Evolutionary conservation across 2,329 filamentous ascomycete species (phyloP), one percentile per base, ranked within the genome.

Genomic region (Hymenoscyphus occultus): DNA sequence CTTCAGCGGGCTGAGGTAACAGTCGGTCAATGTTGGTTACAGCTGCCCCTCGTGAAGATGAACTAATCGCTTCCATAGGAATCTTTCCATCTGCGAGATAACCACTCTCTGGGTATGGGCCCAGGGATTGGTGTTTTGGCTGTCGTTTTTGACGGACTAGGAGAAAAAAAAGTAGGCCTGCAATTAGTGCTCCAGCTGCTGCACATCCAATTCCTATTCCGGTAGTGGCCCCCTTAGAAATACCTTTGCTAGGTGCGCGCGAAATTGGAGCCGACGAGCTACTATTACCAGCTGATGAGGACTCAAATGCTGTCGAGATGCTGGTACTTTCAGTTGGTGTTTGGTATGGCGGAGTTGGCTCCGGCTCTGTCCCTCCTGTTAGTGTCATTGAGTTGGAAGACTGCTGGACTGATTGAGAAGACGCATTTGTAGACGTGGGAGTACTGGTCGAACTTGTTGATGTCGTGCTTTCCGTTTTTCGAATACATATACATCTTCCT

Each of bases 131-230:
- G 39, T 64, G 32, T 35, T 42, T 56, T 28, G 63, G 16, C 13
- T 48, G 7, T 16, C 39, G 39, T n/a, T 57, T 60, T 60, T 62
- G 60, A 16, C 48, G 62, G 48, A 66, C 64, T 3, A 69, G 58
- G 16, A 65, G 22, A 12, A 65, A 63, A 19, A 62, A 1, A n/a
- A 65, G 57, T 12, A 68, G 14, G 14, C 48, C 64, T 0, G 68
- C 54, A 68, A 66, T 39, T 64, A 75, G 2, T 71, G 72, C 74
- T 0, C 77, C 77, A 2, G 70, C 71, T 13, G 76, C 19, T n/a
- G 76, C 68, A 63, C 74, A 75, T 1, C 74, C 77, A n/a, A 79
- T 72, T 3, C 71, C 77, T 22, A 78, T 71, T 0, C 78, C 78
- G 40, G 76, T 77, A 7, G 69, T 69, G 0, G 72, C 71, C 6